These are phyloP conservation scores for Phoenix dactylifera DNA, from an alignment of 176 grass and related monocot genomes.

Conservation along the genomic window DNA sequence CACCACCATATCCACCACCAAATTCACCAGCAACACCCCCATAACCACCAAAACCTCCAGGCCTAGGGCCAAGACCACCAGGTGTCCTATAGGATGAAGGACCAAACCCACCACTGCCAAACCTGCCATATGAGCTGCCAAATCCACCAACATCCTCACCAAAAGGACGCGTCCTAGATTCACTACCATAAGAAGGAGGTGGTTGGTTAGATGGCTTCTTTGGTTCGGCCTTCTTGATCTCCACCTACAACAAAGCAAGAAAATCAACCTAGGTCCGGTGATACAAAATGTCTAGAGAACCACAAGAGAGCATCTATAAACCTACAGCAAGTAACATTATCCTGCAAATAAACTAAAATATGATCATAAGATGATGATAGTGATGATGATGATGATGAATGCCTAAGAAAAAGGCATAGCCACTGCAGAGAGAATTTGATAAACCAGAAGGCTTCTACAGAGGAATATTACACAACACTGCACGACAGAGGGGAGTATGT, in stretches of 20 bases:
- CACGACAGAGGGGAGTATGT: background rate
- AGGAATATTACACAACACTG: no score
- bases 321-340: slow-evolving; percentile 11
- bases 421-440: no score
- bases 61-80: slow-evolving; percentile 56
- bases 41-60: slow-evolving; percentile 37
- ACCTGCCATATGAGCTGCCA: slow-evolving; percentile 35
- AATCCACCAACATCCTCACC: slow-evolving; percentile 40
- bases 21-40: slow-evolving; percentile 17
- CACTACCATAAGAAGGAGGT: slow-evolving; percentile 44
- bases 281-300: slow-evolving; percentile 15
- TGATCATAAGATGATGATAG: no score
- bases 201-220: slow-evolving; percentile 77
- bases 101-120: slow-evolving; percentile 43
- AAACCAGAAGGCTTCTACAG: no score
- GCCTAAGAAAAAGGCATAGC: no score
- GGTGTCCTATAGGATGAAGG: slow-evolving; percentile 50
- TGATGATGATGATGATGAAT: no score
- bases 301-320: slow-evolving; percentile 20
- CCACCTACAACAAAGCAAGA: slow-evolving; percentile 75
- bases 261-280: slow-evolving; percentile 38
- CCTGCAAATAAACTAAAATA: slow-evolving; percentile 12
- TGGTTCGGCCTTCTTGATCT: slow-evolving; percentile 99
- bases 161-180: slow-evolving; percentile 41
- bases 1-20: slow-evolving; percentile 30